Conservation (phyloP, 2,329 filamentous ascomycete genomes). For the Xylariaceae sp. region DNA sequence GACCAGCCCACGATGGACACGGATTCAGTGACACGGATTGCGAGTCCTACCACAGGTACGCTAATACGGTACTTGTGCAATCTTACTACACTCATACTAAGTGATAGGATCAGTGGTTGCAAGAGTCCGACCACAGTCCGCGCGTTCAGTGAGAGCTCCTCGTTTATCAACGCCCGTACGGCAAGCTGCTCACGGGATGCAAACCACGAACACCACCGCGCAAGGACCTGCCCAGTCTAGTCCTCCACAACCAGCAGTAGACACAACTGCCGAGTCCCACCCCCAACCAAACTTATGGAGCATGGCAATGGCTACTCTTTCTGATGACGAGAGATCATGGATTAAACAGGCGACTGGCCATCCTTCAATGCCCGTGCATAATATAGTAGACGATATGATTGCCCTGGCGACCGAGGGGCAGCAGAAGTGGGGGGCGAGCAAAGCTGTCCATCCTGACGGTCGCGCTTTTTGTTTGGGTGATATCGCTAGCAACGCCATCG, state of each 20-base stretch:
- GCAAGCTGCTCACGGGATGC: neutral
- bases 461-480: neutral
- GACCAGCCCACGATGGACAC: neutral
- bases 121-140: neutral
- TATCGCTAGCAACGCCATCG: constrained; percentile 1
- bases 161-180: neutral
- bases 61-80: no score
- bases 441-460: neutral
- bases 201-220: neutral
- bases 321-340: neutral
- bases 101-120: neutral
- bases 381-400: constrained; percentile 4
- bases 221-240: neutral
- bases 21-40: neutral
- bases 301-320: constrained; percentile 8
- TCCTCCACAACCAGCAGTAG: neutral
- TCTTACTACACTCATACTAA: neutral
- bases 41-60: neutral
- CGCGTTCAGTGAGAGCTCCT: neutral
- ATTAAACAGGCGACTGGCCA: neutral
- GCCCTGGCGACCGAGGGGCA: neutral
- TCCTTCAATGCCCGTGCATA: neutral
- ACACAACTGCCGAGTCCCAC: neutral
- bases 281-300: constrained; percentile 5
- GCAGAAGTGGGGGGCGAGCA: neutral